These are phyloP conservation scores for Diaporthe ilicicola DNA, from an alignment of 2,329 filamentous ascomycete species.

Conservation along the genomic window DNA sequence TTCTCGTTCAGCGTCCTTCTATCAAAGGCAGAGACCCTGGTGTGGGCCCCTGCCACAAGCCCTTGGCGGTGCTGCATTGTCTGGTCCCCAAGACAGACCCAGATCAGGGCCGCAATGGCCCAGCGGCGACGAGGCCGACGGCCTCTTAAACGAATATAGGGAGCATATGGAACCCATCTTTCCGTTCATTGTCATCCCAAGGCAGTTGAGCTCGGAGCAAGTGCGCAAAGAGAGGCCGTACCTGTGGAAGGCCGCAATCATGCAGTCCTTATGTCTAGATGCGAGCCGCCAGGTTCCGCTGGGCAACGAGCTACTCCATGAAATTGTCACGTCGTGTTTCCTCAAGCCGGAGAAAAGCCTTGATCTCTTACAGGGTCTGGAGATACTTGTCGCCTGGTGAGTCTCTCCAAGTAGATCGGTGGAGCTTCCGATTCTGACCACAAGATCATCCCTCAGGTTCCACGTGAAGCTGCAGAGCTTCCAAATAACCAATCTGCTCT, in stretches of 20 bases:
- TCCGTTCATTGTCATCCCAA: slow-evolving; percentile 56
- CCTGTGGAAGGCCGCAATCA: slow-evolving; percentile 60
- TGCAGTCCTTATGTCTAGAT: slow-evolving; percentile 52
- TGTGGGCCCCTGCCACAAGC: neutral
- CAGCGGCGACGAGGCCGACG: slow-evolving; percentile 49
- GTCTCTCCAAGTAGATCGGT: slow-evolving; percentile 17
- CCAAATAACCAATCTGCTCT: slow-evolving; percentile 59
- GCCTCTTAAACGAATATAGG: slow-evolving; percentile 48
- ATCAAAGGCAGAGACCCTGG: neutral
- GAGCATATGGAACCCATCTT: slow-evolving; percentile 47
- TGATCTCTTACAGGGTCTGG: slow-evolving; percentile 57
- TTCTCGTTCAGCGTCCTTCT: neutral
- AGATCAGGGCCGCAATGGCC: slow-evolving; percentile 41
- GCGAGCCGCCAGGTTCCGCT: slow-evolving; percentile 53
- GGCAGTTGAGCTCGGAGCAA: slow-evolving; percentile 45
- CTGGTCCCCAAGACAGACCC: neutral
- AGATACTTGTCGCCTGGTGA: slow-evolving; percentile 57
- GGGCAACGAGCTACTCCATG: slow-evolving; percentile 53
- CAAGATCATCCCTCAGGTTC: slow-evolving; percentile 46
- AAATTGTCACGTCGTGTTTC: slow-evolving; percentile 51
- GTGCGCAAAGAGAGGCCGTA: slow-evolving; percentile 51
- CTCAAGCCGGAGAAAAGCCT: slow-evolving; percentile 53
- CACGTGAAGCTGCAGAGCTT: slow-evolving; percentile 59
- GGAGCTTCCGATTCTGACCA: neutral
- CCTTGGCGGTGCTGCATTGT: no score